Conservation (phyloP, 176 grass and related monocot genomes). For the Saccharum officinarum region DNA sequence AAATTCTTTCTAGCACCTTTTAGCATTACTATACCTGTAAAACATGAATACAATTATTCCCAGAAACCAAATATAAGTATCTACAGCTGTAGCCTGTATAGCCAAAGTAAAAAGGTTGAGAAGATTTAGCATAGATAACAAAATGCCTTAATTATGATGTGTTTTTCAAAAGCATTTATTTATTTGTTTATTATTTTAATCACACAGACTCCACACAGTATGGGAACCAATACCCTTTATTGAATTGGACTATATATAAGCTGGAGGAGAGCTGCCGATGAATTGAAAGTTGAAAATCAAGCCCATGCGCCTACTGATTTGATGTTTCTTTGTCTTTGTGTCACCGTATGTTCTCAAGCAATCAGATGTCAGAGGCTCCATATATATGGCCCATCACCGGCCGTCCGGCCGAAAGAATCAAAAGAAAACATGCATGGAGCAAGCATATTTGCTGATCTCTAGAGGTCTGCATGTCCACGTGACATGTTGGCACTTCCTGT, state of each 20-base stretch:
- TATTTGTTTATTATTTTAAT: neutral
- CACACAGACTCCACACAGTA: neutral
- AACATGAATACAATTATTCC: too few species aligned
- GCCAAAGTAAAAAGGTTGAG: too few species aligned
- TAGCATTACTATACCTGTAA: too few species aligned
- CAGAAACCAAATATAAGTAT: too few species aligned
- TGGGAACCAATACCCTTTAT: neutral
- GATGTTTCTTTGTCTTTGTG: neutral
- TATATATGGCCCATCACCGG: neutral
- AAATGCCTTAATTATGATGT: neutral
- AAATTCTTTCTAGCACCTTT: too few species aligned
- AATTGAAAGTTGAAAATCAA: neutral
- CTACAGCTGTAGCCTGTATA: too few species aligned
- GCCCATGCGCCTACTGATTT: neutral
- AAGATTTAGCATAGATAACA: too few species aligned
- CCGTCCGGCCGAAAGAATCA: neutral
- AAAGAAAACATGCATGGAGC: neutral
- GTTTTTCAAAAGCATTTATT: neutral
- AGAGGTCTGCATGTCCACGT: constrained; percentile 3
- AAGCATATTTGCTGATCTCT: neutral
- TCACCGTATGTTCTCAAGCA: neutral
- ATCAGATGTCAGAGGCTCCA: constrained; percentile 4
- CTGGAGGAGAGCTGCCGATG: neutral
- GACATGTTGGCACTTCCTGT: constrained; percentile 36
- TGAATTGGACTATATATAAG: neutral